These are phyloP conservation scores for Pyrus pyrifolia DNA, from an alignment of 306 rosid genomes.

Conservation along the genomic window DNA sequence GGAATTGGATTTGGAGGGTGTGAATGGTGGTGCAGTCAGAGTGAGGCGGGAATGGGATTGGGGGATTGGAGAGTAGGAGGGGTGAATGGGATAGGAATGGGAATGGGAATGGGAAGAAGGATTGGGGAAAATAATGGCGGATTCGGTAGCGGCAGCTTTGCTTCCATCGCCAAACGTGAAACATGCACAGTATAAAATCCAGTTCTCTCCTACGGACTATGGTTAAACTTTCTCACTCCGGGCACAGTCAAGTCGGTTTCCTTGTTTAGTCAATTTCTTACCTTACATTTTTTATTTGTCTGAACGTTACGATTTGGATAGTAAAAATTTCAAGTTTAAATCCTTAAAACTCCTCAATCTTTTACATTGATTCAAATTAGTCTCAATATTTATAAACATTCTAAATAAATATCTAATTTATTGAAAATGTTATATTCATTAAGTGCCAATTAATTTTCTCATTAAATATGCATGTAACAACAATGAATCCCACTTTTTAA, in stretches of 20 bases:
- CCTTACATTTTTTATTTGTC: too few species aligned
- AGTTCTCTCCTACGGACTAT: neutral
- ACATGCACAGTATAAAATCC: neutral
- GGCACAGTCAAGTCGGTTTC: neutral
- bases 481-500: too few species aligned
- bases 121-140: conserved; percentile 19
- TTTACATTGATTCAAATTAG: too few species aligned
- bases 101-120: neutral
- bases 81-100: neutral
- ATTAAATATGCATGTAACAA: too few species aligned
- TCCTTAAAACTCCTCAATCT: too few species aligned
- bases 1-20: neutral
- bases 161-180: conserved; percentile 21
- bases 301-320: too few species aligned
- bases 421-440: too few species aligned
- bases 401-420: too few species aligned
- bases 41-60: neutral
- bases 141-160: conserved; percentile 10
- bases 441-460: too few species aligned
- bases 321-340: too few species aligned
- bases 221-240: neutral
- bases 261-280: neutral
- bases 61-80: conserved; percentile 10
- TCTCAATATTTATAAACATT: too few species aligned
- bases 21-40: neutral